phyloP scores from a whole-genome alignment of 2,329 filamentous ascomycete species.

The Aspergillus brunneoviolaceus region DNA sequence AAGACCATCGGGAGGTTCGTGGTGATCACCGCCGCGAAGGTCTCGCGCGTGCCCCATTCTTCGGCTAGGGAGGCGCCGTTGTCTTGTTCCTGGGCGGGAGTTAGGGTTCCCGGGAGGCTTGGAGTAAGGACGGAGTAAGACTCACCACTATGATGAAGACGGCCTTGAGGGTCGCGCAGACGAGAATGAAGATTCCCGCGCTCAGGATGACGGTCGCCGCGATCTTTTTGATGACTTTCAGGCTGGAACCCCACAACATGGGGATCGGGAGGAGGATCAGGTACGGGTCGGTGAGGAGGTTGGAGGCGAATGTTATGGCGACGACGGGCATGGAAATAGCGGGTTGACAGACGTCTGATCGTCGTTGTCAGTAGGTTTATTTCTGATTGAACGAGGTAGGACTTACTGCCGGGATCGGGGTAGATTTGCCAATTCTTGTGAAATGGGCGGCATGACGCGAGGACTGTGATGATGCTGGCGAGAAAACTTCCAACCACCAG shows the following conservation, averaged over 20 bases:
- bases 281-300: slow-evolving; percentile 57
- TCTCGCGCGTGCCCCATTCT: slow-evolving; percentile 41
- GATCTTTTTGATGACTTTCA: slow-evolving; percentile 51
- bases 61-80: slow-evolving; percentile 34
- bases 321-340: slow-evolving; percentile 51
- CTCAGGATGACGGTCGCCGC: slow-evolving; percentile 53
- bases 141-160: slow-evolving; percentile 46
- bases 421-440: slow-evolving; percentile 57
- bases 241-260: slow-evolving; percentile 52
- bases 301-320: slow-evolving; percentile 50
- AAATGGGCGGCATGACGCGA: slow-evolving; percentile 53
- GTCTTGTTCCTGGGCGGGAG: slow-evolving; percentile 25
- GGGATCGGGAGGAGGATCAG: slow-evolving; percentile 59
- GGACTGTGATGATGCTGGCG: slow-evolving; percentile 48
- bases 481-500: slow-evolving; percentile 50
- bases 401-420: slow-evolving; percentile 56
- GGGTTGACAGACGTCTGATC: slow-evolving; percentile 46
- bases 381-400: not conserved
- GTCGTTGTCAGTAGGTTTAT: slow-evolving; percentile 7
- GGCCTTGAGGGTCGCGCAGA: slow-evolving; percentile 53
- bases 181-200: slow-evolving; percentile 53
- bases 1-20: slow-evolving; percentile 42
- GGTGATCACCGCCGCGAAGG: slow-evolving; percentile 42
- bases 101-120: not conserved
- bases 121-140: not conserved